Evolutionary conservation across 2,329 filamentous ascomycete species (phyloP).

Genomic region (Sporothrix schenckii): DNA sequence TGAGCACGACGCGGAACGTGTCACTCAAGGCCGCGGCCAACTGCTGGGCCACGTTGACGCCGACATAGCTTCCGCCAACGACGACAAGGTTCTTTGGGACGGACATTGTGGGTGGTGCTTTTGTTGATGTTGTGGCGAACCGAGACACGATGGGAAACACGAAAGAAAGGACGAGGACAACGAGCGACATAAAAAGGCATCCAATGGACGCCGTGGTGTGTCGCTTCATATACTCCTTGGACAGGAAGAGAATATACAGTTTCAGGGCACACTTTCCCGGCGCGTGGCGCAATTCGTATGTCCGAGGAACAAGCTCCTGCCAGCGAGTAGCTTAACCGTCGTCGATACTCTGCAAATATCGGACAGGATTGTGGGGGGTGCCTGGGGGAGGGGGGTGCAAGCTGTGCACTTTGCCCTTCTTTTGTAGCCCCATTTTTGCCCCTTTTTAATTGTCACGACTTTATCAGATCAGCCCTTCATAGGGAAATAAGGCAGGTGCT

Average conservation of each 20-base stretch:
- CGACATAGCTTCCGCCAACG: slow-evolving; percentile 35
- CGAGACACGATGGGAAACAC: not conserved
- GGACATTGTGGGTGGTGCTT: slow-evolving; percentile 16
- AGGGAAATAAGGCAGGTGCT: not conserved
- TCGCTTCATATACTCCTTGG: slow-evolving; percentile 19
- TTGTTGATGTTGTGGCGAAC: not conserved
- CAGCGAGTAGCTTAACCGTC: not conserved
- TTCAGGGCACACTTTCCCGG: not conserved
- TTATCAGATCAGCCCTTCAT: not conserved
- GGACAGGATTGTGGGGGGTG: not conserved
- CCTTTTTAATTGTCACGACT: not conserved
- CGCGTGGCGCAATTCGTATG: slow-evolving; percentile 16
- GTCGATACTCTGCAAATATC: not conserved
- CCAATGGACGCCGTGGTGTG: not conserved
- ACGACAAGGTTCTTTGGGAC: slow-evolving; percentile 32
- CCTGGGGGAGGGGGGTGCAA: not conserved
- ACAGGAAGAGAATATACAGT: not conserved
- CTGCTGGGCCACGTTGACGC: slow-evolving; percentile 45
- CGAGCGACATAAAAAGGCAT: not conserved
- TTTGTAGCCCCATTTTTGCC: not conserved
- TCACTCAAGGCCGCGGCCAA: slow-evolving; percentile 53
- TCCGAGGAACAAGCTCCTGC: not conserved
- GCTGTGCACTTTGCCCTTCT: not conserved
- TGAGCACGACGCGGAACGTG: slow-evolving; percentile 56
- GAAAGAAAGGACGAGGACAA: not conserved